phyloP scores from a whole-genome alignment of 2,329 filamentous ascomycete species.

The Neonectria magnoliae region DNA sequence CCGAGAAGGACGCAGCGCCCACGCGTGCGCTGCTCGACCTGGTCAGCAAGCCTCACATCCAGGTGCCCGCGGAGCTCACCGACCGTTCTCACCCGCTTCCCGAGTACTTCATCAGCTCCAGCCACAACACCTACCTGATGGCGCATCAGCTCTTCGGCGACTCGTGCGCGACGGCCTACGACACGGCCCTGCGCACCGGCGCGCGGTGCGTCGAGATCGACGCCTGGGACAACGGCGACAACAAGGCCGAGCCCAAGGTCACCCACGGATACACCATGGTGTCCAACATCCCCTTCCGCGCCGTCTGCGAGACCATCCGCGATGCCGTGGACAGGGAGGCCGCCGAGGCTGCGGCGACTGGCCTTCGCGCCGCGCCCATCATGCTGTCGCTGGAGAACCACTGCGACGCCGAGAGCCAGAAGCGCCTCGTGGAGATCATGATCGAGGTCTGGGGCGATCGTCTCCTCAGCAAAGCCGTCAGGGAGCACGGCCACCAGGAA shows the following conservation, averaged over 20 bases:
- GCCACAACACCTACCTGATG: conserved; percentile 78
- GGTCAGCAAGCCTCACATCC: conserved; percentile 66
- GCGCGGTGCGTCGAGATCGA: conserved; percentile 79
- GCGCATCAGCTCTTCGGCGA: conserved; percentile 75
- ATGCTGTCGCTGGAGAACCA: conserved; percentile 76
- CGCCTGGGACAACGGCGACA: conserved; percentile 72
- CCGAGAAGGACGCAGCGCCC: conserved; percentile 51
- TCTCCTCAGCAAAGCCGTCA: conserved; percentile 66
- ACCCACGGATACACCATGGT: conserved; percentile 77
- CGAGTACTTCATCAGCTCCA: conserved; percentile 78
- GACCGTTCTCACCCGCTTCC: conserved; percentile 70
- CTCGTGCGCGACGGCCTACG: conserved; percentile 71
- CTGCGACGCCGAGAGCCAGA: conserved; percentile 67
- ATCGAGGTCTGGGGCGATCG: conserved; percentile 69
- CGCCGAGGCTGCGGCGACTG: conserved; percentile 47
- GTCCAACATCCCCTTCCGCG: conserved; percentile 71
- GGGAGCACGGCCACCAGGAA: conserved; percentile 64
- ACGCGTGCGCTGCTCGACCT: conserved; percentile 60
- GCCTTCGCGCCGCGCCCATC: conserved; percentile 64
- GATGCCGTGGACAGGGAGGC: conserved; percentile 69
- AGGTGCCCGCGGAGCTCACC: conserved; percentile 63
- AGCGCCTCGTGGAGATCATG: conserved; percentile 72
- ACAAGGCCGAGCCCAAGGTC: conserved; percentile 72
- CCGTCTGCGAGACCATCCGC: conserved; percentile 72
- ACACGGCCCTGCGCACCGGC: conserved; percentile 69